phyloP scores from a whole-genome alignment of 768 basidiomycete genomes.

The Boletus pseudo-olivaceus region DNA sequence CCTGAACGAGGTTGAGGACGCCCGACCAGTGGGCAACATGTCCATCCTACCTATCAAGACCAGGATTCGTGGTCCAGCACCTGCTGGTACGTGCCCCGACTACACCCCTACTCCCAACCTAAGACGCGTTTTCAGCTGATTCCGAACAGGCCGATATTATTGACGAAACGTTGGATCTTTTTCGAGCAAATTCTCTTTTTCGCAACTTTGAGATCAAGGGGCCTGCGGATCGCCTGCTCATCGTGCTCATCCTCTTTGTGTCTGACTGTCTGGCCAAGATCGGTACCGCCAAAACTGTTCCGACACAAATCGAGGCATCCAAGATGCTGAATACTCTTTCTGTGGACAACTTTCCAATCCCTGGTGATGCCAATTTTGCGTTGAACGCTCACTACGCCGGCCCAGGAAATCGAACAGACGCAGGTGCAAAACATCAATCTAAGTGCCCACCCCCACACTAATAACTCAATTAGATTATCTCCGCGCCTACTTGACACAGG shows the following conservation, averaged over 20 bases:
- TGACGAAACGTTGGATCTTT: constrained; percentile 94
- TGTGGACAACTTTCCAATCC: constrained; percentile 90
- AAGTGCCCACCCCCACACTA: not conserved
- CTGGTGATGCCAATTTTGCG: constrained; percentile 93
- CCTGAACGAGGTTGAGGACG: constrained; percentile 81
- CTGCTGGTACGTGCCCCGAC: constrained; percentile 50
- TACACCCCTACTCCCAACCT: constrained; percentile 8
- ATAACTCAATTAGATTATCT: constrained; percentile 63
- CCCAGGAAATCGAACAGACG: constrained; percentile 71
- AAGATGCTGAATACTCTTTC: constrained; percentile 90
- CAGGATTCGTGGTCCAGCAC: constrained; percentile 89
- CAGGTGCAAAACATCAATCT: constrained; percentile 52
- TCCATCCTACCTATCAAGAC: constrained; percentile 88
- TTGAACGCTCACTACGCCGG: constrained; percentile 89
- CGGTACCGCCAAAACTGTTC: constrained; percentile 62
- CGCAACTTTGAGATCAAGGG: constrained; percentile 99
- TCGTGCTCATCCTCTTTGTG: constrained; percentile 95
- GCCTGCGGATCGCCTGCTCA: constrained; percentile 91
- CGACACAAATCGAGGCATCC: constrained; percentile 77
- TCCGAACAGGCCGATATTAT: constrained; percentile 80
- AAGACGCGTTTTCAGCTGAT: constrained; percentile 54
- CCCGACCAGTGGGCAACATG: constrained; percentile 85
- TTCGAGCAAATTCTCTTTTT: constrained; percentile 98
- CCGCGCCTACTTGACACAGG: constrained; percentile 87
- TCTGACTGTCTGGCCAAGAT: constrained; percentile 96